phyloP scores from a whole-genome alignment of 2,329 filamentous ascomycete genomes.

The Colletotrichum viniferum region DNA sequence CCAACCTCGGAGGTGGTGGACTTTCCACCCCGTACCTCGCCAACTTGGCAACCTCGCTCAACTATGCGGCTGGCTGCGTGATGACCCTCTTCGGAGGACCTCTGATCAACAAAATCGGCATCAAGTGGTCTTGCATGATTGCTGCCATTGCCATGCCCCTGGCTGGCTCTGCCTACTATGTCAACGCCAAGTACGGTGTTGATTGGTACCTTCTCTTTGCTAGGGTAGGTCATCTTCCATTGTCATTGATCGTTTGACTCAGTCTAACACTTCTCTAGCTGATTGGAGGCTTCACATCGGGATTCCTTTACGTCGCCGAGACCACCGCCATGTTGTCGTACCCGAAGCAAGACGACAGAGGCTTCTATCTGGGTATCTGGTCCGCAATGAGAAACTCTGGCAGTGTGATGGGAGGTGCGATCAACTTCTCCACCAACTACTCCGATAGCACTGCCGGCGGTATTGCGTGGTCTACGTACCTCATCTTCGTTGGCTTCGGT shows the following conservation, averaged over 20 bases:
- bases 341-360: constrained; percentile 18
- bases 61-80: neutral
- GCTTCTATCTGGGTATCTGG: constrained; percentile 26
- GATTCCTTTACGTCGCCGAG: constrained; percentile 31
- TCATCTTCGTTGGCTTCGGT: constrained; percentile 32
- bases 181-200: constrained; percentile 30
- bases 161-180: constrained; percentile 37
- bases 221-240: constrained; percentile 5
- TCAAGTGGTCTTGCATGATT: constrained; percentile 39
- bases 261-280: neutral
- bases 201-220: constrained; percentile 35
- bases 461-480: constrained; percentile 30
- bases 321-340: constrained; percentile 30
- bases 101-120: constrained; percentile 42
- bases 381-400: constrained; percentile 27
- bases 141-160: constrained; percentile 37
- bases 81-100: constrained; percentile 33
- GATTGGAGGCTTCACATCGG: constrained; percentile 20
- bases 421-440: constrained; percentile 50
- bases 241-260: accelerated
- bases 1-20: constrained; percentile 10
- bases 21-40: constrained; percentile 14
- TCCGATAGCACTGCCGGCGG: constrained; percentile 25
- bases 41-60: constrained; percentile 6
- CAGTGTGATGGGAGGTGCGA: constrained; percentile 47